Percentiles rank a stretch among this genome's conserved stretches.
Evolutionary conservation across 805 yeast species (phyloP).

Genomic region (Pichia manshurica): DNA sequence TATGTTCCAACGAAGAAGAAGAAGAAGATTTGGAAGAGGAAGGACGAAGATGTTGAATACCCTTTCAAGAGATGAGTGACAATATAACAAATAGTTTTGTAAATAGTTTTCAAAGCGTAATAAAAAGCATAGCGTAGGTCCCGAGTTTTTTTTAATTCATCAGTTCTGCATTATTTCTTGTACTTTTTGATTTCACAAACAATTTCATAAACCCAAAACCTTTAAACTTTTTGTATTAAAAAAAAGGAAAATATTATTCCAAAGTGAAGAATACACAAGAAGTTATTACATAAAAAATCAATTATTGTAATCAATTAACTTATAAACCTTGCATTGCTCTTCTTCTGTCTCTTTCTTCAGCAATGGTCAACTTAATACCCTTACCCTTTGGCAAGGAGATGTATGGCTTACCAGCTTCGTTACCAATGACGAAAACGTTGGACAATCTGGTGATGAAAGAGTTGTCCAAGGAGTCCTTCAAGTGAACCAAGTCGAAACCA

Average conservation of each 20-base stretch:
- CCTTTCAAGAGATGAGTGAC: constrained; percentile 54
- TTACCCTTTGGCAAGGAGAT: constrained; percentile 97
- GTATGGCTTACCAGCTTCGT: constrained; percentile 88
- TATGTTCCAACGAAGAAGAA: constrained; percentile 75
- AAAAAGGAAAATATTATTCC: constrained; percentile 11
- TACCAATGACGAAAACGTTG: constrained; percentile 90
- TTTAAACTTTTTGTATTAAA: neutral
- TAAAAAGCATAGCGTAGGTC: neutral
- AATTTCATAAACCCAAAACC: constrained; percentile 12
- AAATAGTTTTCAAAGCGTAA: neutral
- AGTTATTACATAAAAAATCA: neutral
- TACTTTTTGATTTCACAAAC: neutral
- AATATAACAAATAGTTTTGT: neutral
- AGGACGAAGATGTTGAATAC: constrained; percentile 74
- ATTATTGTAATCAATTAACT: constrained; percentile 14
- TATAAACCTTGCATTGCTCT: constrained; percentile 71
- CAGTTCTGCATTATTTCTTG: neutral
- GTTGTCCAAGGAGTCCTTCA: constrained; percentile 93
- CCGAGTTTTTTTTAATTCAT: too few relatives aligned
- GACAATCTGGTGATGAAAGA: constrained; percentile 89
- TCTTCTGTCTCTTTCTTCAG: constrained; percentile 98
- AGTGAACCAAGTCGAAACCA: constrained; percentile 96
- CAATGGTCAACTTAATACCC: constrained; percentile 93
- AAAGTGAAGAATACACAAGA: constrained; percentile 4
- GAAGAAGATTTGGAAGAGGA: constrained; percentile 90